These are phyloP conservation scores for Agrocybe pediades DNA, from an alignment of 768 basidiomycete species.

Conservation along the genomic window DNA sequence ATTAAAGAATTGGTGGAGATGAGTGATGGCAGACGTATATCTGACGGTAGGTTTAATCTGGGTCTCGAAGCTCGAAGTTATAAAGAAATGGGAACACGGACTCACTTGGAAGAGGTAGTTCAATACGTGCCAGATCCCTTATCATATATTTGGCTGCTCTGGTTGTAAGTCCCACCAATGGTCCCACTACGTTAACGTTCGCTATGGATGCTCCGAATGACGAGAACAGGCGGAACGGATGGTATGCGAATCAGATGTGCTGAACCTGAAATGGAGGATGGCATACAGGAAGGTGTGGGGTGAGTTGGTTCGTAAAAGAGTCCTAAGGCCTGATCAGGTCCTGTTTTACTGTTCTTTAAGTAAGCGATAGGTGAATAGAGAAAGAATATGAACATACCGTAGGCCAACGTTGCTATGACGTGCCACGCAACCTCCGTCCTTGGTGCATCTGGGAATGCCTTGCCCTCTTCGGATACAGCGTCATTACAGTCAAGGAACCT, in stretches of 20 bases:
- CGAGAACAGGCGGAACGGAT: constrained; percentile 64
- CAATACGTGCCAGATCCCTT: constrained; percentile 58
- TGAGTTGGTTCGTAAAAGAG: constrained; percentile 58
- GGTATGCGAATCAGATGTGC: constrained; percentile 33
- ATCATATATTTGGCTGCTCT: constrained; percentile 40
- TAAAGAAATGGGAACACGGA: background rate
- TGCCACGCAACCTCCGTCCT: constrained; percentile 78
- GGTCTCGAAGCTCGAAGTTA: constrained; percentile 5
- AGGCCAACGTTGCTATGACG: constrained; percentile 71
- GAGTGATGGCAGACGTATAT: constrained; percentile 66
- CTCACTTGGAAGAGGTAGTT: constrained; percentile 62
- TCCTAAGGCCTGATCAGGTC: constrained; percentile 63
- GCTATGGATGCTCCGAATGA: constrained; percentile 58
- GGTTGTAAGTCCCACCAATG: constrained; percentile 64
- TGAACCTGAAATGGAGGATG: constrained; percentile 52
- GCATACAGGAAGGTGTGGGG: constrained; percentile 64
- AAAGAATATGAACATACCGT: constrained; percentile 40
- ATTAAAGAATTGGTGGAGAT: constrained; percentile 20
- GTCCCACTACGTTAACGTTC: constrained; percentile 70
- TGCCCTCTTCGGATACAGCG: constrained; percentile 24
- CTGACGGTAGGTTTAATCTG: constrained; percentile 65
- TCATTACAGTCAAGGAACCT: constrained; percentile 60
- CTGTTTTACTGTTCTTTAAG: constrained; percentile 27
- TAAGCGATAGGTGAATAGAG: background rate
- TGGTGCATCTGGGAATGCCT: constrained; percentile 44